Base-by-base conservation (phyloP, 805 yeast species). In the Spathaspora girioi region DNA sequence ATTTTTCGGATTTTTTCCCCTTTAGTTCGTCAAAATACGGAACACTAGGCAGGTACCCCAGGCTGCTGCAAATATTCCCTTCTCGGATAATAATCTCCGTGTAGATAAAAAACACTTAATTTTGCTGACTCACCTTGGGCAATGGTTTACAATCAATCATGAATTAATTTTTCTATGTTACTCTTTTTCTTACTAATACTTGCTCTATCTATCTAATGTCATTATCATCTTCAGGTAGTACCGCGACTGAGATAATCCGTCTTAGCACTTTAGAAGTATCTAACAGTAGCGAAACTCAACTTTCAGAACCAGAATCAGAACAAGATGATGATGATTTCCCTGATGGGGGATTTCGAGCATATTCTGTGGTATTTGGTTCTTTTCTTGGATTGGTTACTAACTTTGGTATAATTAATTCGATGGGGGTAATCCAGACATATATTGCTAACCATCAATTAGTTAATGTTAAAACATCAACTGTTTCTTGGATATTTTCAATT, bases 401-500 rank as follows among this genome's bases (percentile, higher is more conserved):
- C 29, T 64, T 64, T 49, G 77, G 76, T 3, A 52, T 66, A 6
- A 38, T 69, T 40, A 71, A 72, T 47, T 60, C 75, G 3, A 61
- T 70, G 10, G 77, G 77, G 29, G 75, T 73, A 5, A 66, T 72
- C 14, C 75, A 72, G 51, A 62, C 75, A 3, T 69, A 72, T 49
- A 56, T 72, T 4, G 64, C 76, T 6, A 61, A 62, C 38, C 73
- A 71, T 56, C 77, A 71, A 55, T 58, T 72, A 43, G 62, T 62
- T 1, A 56, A 58, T 27, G 61, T 59, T 4, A 48, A 57, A 3
- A 64, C 71, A 5, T 58, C 68, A 10, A 65, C 73, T 0, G 56
- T 71, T 1, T 64, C 76, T n/a, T 71, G 77, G 77, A 69, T 71
- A 38, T 72, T 72, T 53, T 70, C 75, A 32, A 65, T 72, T 45